Conservation (phyloP, 371 early-diverging fungal genomes). For the Haplosporangium sp. region DNA sequence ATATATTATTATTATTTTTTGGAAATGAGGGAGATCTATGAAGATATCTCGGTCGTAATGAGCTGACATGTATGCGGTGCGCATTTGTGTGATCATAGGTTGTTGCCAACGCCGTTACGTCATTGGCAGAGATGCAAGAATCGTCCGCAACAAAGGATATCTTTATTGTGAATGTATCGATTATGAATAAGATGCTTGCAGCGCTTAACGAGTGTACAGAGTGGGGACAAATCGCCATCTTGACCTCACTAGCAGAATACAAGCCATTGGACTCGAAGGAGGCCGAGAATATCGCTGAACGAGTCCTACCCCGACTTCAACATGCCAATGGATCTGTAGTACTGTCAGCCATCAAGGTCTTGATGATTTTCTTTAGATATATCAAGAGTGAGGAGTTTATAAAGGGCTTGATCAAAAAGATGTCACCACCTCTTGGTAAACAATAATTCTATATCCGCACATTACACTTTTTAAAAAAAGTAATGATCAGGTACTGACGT, state of each 20-base stretch:
- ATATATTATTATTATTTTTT: not conserved
- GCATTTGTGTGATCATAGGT: not conserved
- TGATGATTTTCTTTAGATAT: constrained; percentile 92
- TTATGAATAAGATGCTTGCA: constrained; percentile 89
- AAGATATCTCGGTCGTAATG: not conserved
- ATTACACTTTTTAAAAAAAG: not conserved
- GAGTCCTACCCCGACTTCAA: constrained; percentile 93
- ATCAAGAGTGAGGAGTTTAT: constrained; percentile 80
- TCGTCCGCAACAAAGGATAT: constrained; percentile 75
- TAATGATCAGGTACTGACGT: not conserved
- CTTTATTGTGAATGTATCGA: constrained; percentile 82
- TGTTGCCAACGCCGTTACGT: constrained; percentile 96
- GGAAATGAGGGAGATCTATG: not conserved
- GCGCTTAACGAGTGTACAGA: constrained; percentile 96
- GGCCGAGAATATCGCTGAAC: constrained; percentile 90
- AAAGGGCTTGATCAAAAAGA: constrained; percentile 78
- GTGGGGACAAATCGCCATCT: constrained; percentile 46
- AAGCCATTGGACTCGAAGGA: constrained; percentile 88
- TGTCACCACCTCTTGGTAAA: constrained; percentile 91
- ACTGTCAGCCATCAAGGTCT: constrained; percentile 87
- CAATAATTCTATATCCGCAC: too few relatives aligned
- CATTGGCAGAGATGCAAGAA: constrained; percentile 94
- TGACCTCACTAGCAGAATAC: constrained; percentile 74
- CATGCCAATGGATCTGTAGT: constrained; percentile 98
- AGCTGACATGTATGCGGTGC: not conserved